Evolutionary conservation across 202 grass and related monocot genomes (phyloP), one percentile per base, ranked within the genome.

Genomic region (Zizania palustris): DNA sequence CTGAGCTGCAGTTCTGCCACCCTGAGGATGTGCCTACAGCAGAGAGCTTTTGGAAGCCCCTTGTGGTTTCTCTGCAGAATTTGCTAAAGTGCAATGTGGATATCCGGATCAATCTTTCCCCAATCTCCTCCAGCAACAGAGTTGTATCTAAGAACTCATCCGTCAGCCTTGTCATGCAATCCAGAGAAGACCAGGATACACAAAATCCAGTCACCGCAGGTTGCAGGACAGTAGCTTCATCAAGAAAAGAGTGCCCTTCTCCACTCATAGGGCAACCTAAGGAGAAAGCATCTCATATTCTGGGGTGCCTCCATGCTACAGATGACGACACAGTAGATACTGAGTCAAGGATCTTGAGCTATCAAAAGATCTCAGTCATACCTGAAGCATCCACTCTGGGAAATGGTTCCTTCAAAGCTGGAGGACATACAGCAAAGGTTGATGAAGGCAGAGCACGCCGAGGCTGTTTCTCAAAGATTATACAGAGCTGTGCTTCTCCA

Each of bases 21-120:
- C 84, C 88, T 33, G 79, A 91, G 54, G 71, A 82, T 22, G 74
- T 91, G 60, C 67, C 61, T 53, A 84, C 63, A 63, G 82, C 86
- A 16, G 84, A 93, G 71, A 68, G 76, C 82, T 89, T 86, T 18
- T 83, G 91, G 74, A 84, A 88, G 82, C 86, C 83, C 67, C 79
- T 97, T 74, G 80, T 64, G 5, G 12, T 61, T 67, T 93, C 91
- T 82, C 82, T 97, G 51, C 86, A 93, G 68, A 85, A 77, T 28
- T 64, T 97, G 61, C 90, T 97, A 14, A 83, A 82, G 45, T 89
- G 93, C 78, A 89, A 86, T 4, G 91, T 93, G 36, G 93, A 97
- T 64, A 85, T 93, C 60, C 75, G 82, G 61, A 93, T 89, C 75
- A 91, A 72, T 56, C 81, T 87, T 76, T 80, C 75, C 0, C 85